Base-by-base conservation (phyloP, 345 rosid species). In the Euphorbia lathyris region DNA sequence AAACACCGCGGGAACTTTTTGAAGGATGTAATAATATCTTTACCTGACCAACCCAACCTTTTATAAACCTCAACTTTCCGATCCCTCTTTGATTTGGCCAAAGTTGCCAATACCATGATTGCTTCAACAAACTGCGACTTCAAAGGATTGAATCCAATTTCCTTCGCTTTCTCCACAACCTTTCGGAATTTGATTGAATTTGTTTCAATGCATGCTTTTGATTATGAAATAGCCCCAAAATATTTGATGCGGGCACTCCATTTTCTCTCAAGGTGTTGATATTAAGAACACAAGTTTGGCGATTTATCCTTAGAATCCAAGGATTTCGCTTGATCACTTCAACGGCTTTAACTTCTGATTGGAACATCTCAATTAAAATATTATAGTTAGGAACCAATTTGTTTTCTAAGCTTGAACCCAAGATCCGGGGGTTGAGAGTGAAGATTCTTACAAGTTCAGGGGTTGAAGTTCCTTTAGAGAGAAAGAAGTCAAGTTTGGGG, bases 11-110 rank as follows among this genome's bases (percentile, higher is more conserved):
- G 93, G 0, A 76, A 78, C 67, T 78, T 84, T 58, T 65, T 77
- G 34, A 88, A 86, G 1, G 88, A 87, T 0, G 73, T 26, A 22
- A 47, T 55, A 47, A 78, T 77, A 43, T 80, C 83, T 1, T 82
- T 81, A 43, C 77, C 71, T 11, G 85, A 75, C 93, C 87, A 88
- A 2, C 85, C 87, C 90, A 85, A 86, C 63, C 73, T 74, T 74
- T 48, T 65, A 30, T 81, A 86, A 7, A 70, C 79, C 74, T 83
- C 79, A 50, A 72, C 61, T 5, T 81, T 74, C 29, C 70, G 63
- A 9, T 81, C 85, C 87, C 86, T 75, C 20, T 45, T 83, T 9
- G 80, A 73, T 55, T 72, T 75, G 23, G 68, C 84, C 62, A 76
- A 66, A n/a, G 76, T 76, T 0, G 79, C 58, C 43, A 40, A 40